Percentiles rank a stretch among this genome's conserved stretches.
Conservation (phyloP, 2,329 filamentous ascomycete genomes). For the Curvularia spicifera region DNA sequence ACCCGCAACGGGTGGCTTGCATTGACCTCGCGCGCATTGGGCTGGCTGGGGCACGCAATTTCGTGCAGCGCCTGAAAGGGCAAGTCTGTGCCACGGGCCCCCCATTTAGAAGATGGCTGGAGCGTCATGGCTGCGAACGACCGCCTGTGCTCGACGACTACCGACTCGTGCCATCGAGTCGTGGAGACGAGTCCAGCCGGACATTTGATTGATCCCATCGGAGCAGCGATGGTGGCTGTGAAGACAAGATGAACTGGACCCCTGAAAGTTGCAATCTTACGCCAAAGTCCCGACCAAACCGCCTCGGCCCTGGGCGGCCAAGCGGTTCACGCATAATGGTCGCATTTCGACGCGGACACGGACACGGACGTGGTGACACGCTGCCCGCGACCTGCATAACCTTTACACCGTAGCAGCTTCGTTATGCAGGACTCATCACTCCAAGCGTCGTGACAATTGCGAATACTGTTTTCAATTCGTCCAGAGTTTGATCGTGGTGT, state of each 20-base stretch:
- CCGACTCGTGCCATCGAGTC: slow-evolving; percentile 3
- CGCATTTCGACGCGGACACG: background rate
- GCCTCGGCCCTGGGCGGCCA: background rate
- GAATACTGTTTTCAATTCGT: background rate
- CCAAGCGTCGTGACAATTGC: background rate
- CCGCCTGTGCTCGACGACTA: slow-evolving; percentile 8
- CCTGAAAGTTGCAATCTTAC: slow-evolving; percentile 8
- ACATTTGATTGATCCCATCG: slow-evolving; percentile 1
- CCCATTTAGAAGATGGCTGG: slow-evolving; percentile 5
- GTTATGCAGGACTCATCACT: background rate
- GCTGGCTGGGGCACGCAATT: slow-evolving; percentile 17
- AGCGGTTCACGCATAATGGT: background rate
- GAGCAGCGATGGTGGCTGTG: background rate
- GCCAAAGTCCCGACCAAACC: background rate
- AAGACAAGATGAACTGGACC: slow-evolving; percentile 6
- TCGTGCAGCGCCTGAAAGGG: slow-evolving; percentile 5
- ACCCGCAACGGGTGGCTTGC: slow-evolving; percentile 26
- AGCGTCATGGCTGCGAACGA: slow-evolving; percentile 7
- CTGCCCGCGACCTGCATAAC: slow-evolving; percentile 3
- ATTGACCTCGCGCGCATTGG: slow-evolving; percentile 1
- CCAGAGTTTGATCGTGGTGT: background rate
- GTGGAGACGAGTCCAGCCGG: slow-evolving; percentile 12
- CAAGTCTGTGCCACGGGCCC: slow-evolving; percentile 2
- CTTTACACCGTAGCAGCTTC: slow-evolving; percentile 2
- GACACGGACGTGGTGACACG: background rate